Percentiles rank a stretch among this genome's conserved stretches.
phyloP scores from a whole-genome alignment of 768 basidiomycete genomes.

The Tulasnella sp. region DNA sequence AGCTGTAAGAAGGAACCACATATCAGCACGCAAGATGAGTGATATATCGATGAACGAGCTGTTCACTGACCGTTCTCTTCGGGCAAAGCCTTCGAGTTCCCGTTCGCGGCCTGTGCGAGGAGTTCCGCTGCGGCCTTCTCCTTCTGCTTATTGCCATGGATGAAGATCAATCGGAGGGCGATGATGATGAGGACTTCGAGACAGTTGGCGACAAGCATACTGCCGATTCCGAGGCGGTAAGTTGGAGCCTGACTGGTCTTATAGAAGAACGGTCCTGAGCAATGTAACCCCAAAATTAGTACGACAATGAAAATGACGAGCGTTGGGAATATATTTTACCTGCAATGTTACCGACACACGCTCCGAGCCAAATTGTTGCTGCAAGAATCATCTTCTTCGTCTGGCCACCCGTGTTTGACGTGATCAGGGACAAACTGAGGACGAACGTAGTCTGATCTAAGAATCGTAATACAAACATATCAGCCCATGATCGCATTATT shows the following conservation, averaged over 20 bases:
- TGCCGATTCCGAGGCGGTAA: slow-evolving; percentile 29
- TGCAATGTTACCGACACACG: slow-evolving; percentile 26
- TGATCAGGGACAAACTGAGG: slow-evolving; percentile 29
- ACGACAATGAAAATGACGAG: too few relatives aligned
- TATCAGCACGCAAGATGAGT: background rate
- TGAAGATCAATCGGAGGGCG: slow-evolving; percentile 24
- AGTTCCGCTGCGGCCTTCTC: background rate
- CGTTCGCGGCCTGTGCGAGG: slow-evolving; percentile 1
- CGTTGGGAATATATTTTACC: too few relatives aligned
- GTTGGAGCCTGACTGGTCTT: slow-evolving; percentile 24
- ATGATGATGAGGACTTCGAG: slow-evolving; percentile 24
- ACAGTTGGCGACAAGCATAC: slow-evolving; percentile 25
- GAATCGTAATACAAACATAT: too few relatives aligned
- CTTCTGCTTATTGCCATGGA: slow-evolving; percentile 26
- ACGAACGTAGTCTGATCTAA: slow-evolving; percentile 24
- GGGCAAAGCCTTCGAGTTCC: background rate
- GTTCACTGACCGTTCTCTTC: background rate
- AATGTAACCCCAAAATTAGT: too few relatives aligned
- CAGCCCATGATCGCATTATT: too few relatives aligned
- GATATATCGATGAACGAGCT: background rate
- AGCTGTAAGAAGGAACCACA: slow-evolving; percentile 12
- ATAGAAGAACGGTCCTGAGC: slow-evolving; percentile 21
- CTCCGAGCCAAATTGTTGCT: slow-evolving; percentile 29
- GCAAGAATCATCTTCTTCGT: slow-evolving; percentile 29
- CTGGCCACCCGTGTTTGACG: slow-evolving; percentile 33